phyloP scores from a whole-genome alignment of 2,329 filamentous ascomycete genomes.

The Fusarium coicis region DNA sequence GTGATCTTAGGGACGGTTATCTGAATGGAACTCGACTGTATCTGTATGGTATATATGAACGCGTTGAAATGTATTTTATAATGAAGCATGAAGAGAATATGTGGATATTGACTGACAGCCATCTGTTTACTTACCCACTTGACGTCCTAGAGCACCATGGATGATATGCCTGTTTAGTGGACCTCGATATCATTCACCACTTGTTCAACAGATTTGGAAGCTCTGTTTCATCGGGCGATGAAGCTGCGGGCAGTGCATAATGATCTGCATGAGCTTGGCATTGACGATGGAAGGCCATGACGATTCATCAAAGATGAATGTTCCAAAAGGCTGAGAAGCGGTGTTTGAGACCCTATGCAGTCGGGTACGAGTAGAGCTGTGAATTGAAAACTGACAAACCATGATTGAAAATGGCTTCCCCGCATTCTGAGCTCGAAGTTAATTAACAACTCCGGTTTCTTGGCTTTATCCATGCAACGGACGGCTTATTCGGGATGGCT shows the following conservation, averaged over 20 bases:
- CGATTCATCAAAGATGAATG: too few species aligned
- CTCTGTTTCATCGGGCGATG: slow-evolving; percentile 5
- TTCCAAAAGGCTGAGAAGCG: not conserved
- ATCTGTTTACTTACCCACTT: not conserved
- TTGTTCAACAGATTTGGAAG: slow-evolving; percentile 9
- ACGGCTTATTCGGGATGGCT: slow-evolving; percentile 14
- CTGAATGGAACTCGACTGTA: not conserved
- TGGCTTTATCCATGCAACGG: slow-evolving; percentile 3
- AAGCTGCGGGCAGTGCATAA: slow-evolving; percentile 32
- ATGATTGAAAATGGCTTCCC: slow-evolving; percentile 5
- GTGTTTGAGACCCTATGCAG: not conserved
- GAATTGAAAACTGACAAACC: not conserved
- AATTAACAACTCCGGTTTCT: slow-evolving; percentile 16
- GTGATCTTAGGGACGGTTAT: slow-evolving; percentile 2
- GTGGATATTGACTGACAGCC: not conserved
- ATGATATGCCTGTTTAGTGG: slow-evolving; percentile 25
- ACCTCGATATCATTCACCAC: slow-evolving; percentile 26
- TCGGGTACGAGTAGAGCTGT: too few species aligned
- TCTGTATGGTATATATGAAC: slow-evolving; percentile 3
- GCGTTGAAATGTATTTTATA: not conserved
- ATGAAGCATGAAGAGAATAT: not conserved
- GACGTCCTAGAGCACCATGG: not conserved
- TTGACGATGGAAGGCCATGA: not conserved
- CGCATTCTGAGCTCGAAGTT: slow-evolving; percentile 15
- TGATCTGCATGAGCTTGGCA: slow-evolving; percentile 38